phyloP scores from a whole-genome alignment of 129 eudicot genomes.

The Chrysanthemum makinoi region DNA sequence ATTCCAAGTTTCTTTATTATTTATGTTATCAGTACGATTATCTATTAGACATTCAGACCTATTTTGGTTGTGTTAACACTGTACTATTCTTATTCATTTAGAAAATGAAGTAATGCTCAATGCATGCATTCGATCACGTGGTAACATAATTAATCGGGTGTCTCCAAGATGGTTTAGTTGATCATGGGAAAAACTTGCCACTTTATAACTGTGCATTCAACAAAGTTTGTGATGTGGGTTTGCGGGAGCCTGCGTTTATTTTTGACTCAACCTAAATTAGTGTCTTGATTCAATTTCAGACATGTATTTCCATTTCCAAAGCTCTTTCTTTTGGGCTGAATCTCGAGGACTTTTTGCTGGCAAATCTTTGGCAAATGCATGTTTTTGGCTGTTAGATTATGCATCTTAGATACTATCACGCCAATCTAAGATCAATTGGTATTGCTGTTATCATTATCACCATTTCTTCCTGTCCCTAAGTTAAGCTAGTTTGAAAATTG shows the following conservation, averaged over 20 bases:
- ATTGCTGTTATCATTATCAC: no score
- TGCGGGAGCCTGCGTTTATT: neutral
- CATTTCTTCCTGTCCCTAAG: no score
- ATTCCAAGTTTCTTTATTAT: no score
- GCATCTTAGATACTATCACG: no score
- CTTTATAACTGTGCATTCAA: neutral
- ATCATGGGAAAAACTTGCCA: neutral
- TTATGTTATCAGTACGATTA: no score
- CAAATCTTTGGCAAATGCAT: constrained; percentile 29
- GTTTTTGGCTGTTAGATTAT: constrained; percentile 15
- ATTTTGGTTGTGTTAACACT: no score
- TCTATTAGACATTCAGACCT: no score
- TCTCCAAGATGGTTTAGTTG: neutral
- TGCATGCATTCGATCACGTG: neutral
- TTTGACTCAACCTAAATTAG: neutral
- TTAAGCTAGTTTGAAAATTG: no score
- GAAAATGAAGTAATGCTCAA: neutral
- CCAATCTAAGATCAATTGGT: no score
- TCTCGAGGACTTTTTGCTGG: constrained; percentile 28
- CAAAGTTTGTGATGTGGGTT: constrained; percentile 7
- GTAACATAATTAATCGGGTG: neutral
- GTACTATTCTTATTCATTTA: no score
- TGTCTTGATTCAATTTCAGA: constrained; percentile 1
- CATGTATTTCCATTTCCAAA: constrained; percentile 31
- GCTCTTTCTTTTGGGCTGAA: constrained; percentile 28